A percentile compares a stretch with the other conserved stretches of the same genome.
phyloP scores from a whole-genome alignment of 1,284 basidiomycete species.

The Retiboletus flavoniger region DNA sequence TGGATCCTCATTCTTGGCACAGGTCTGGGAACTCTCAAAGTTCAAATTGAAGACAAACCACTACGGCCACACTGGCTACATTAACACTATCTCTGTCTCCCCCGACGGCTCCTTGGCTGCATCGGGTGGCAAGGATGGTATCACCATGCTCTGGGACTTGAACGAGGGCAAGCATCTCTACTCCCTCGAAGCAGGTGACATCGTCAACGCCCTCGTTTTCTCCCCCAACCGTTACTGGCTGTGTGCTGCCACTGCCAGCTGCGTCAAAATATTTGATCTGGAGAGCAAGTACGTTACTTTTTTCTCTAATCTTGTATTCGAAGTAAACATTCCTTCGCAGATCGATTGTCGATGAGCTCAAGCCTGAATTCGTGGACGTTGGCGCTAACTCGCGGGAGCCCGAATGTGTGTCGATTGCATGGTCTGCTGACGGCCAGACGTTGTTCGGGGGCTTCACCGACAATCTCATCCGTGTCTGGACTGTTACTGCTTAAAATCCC shows the following conservation, averaged over 20 bases:
- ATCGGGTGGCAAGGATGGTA: conserved; percentile 98
- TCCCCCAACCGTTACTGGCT: conserved; percentile 99
- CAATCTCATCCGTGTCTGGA: conserved; percentile 90
- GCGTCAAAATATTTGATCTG: conserved; percentile 99
- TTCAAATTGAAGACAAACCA: conserved; percentile 99
- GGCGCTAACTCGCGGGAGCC: conserved; percentile 82
- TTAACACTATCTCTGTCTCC: conserved; percentile 98
- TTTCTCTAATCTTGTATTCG: background rate
- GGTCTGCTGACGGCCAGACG: conserved; percentile 98
- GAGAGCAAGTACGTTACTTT: conserved; percentile 84
- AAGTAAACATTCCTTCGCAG: conserved; percentile 42
- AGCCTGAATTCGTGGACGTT: conserved; percentile 84
- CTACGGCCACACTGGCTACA: conserved; percentile 99
- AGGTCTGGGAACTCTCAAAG: conserved; percentile 99
- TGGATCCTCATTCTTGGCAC: conserved; percentile 15
- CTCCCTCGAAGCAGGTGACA: conserved; percentile 97
- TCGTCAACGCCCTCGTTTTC: conserved; percentile 99
- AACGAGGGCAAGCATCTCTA: conserved; percentile 99
- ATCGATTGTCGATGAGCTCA: conserved; percentile 98
- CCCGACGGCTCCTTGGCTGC: conserved; percentile 99
- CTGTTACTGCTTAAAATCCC: conserved; percentile 69
- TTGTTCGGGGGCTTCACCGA: conserved; percentile 96
- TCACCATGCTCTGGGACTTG: conserved; percentile 99
- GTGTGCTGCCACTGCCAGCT: conserved; percentile 96
- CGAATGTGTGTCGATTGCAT: conserved; percentile 96